Percentiles rank a stretch among this genome's conserved stretches.
Evolutionary conservation across 768 basidiomycete species (phyloP).

Genomic region (Suillus cothurnatus): DNA sequence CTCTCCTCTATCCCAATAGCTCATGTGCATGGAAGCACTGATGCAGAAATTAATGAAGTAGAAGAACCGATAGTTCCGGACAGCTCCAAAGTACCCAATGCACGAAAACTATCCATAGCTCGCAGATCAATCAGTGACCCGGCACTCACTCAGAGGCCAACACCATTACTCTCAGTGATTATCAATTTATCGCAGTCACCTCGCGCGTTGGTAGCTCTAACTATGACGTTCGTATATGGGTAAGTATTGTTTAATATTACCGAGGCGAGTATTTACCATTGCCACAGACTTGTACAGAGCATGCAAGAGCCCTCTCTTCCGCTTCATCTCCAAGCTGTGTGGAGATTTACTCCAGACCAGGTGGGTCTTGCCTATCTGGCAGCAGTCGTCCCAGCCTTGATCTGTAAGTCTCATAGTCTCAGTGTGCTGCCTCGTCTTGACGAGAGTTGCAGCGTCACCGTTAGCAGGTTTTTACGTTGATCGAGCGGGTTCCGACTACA

Average conservation of each 20-base stretch:
- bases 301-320: slow-evolving; percentile 61
- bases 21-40: neutral
- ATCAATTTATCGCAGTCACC: slow-evolving; percentile 44
- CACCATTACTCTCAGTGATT: slow-evolving; percentile 47
- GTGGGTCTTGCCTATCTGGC: slow-evolving; percentile 73
- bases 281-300: slow-evolving; percentile 46
- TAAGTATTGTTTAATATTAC: slow-evolving; percentile 26
- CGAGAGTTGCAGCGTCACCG: slow-evolving; percentile 49
- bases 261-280: slow-evolving; percentile 4
- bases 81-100: neutral
- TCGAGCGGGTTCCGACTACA: slow-evolving; percentile 55
- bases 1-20: neutral
- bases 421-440: neutral
- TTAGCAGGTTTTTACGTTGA: slow-evolving; percentile 63
- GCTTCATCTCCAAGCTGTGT: slow-evolving; percentile 51
- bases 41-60: neutral
- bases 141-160: slow-evolving; percentile 22
- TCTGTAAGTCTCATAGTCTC: slow-evolving; percentile 49
- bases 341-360: slow-evolving; percentile 47
- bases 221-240: slow-evolving; percentile 57
- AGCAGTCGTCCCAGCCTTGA: slow-evolving; percentile 60
- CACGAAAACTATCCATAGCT: neutral
- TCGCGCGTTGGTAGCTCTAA: slow-evolving; percentile 49
- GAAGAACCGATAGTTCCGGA: neutral
- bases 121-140: slow-evolving; percentile 10